Evolutionary conservation across 768 basidiomycete species (phyloP).

Genomic region (Gautieria morchelliformis): DNA sequence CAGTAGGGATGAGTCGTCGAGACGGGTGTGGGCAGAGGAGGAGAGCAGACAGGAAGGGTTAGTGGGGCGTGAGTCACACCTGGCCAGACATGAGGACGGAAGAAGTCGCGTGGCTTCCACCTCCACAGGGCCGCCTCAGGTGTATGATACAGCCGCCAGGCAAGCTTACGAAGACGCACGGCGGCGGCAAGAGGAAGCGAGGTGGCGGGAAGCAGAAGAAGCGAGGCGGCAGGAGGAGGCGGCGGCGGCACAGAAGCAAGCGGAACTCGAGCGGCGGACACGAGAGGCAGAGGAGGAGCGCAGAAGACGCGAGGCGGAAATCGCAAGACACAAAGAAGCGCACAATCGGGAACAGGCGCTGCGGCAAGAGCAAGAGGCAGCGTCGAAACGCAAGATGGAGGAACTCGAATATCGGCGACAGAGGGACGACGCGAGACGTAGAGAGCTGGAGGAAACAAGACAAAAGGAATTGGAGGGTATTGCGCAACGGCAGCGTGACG

Average conservation of each 20-base stretch:
- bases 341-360: neutral
- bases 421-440: conserved; percentile 18
- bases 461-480: conserved; percentile 50
- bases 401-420: conserved; percentile 13
- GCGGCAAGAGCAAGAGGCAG: conserved; percentile 10
- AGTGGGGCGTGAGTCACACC: neutral
- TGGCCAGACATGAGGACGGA: neutral
- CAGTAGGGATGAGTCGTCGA: neutral
- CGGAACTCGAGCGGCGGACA: neutral
- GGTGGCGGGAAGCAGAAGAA: conserved; percentile 12
- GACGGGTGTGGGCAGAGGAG: conserved; percentile 14
- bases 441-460: conserved; percentile 21
- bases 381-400: conserved; percentile 13
- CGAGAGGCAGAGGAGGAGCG: conserved; percentile 6
- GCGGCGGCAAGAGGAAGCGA: conserved; percentile 15
- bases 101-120: neutral
- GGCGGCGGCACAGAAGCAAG: conserved; percentile 6
- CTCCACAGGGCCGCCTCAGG: neutral
- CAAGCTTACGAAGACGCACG: conserved; percentile 22
- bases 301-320: conserved; percentile 1
- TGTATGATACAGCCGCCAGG: conserved; percentile 17
- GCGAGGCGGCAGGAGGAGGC: conserved; percentile 13
- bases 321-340: neutral
- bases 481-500: conserved; percentile 47
- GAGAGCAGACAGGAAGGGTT: conserved; percentile 13